Evolutionary conservation across 108 stramenopile genomes (phyloP).

Genomic region (Cyclotella kingstonii): DNA sequence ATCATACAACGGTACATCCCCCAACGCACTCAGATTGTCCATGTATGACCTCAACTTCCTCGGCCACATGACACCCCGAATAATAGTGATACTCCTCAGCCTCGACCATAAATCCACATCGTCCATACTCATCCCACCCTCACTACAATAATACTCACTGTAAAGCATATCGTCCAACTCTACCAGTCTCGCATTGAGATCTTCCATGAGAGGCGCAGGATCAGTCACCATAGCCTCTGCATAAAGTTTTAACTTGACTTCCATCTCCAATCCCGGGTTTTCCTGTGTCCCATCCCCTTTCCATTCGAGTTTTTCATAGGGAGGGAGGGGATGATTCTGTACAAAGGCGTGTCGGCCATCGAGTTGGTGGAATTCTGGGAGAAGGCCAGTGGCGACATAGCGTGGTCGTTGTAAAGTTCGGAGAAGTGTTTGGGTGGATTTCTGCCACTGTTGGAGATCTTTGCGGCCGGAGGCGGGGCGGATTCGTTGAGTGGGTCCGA

Average conservation of each 20-base stretch:
- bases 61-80: slow-evolving; percentile 85
- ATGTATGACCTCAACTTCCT: slow-evolving; percentile 81
- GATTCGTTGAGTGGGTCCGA: slow-evolving; percentile 76
- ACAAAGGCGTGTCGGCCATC: slow-evolving; percentile 91
- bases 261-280: slow-evolving; percentile 64
- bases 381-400: slow-evolving; percentile 89
- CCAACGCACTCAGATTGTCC: slow-evolving; percentile 83
- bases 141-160: slow-evolving; percentile 77
- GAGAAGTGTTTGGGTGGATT: slow-evolving; percentile 72
- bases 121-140: slow-evolving; percentile 83
- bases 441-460: slow-evolving; percentile 93
- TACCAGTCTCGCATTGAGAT: slow-evolving; percentile 80
- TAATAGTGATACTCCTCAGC: slow-evolving; percentile 85
- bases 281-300: slow-evolving; percentile 61
- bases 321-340: slow-evolving; percentile 85
- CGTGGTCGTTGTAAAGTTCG: slow-evolving; percentile 89
- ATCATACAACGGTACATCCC: slow-evolving; percentile 89
- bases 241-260: slow-evolving; percentile 73
- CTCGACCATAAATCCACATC: slow-evolving; percentile 91
- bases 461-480: slow-evolving; percentile 73
- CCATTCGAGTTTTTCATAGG: slow-evolving; percentile 90
- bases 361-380: slow-evolving; percentile 91
- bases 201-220: slow-evolving; percentile 74
- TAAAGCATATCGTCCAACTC: slow-evolving; percentile 85
- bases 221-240: slow-evolving; percentile 82